Evolutionary conservation across 2,329 filamentous ascomycete species (phyloP).

Genomic region (Penicillium decumbens): DNA sequence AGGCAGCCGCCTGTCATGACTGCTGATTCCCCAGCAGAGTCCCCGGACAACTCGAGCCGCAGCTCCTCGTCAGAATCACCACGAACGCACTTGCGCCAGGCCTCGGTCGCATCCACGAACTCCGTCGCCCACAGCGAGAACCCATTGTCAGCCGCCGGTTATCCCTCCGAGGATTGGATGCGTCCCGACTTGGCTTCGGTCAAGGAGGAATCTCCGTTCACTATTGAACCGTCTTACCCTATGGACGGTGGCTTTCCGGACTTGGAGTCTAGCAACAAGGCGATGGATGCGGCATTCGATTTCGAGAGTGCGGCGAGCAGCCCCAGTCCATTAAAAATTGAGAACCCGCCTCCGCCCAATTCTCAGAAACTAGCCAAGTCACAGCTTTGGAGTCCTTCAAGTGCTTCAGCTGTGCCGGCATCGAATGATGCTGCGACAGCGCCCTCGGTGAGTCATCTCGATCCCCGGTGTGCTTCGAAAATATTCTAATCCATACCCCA

Average conservation of each 20-base stretch:
- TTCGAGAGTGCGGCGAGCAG: constrained; percentile 48
- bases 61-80: constrained; percentile 44
- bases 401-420: constrained; percentile 11
- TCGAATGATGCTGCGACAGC: constrained; percentile 13
- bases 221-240: constrained; percentile 34
- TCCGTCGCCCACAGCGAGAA: constrained; percentile 40
- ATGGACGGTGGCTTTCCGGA: constrained; percentile 37
- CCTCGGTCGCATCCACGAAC: constrained; percentile 39
- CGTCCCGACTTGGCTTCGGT: constrained; percentile 33
- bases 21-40: constrained; percentile 43
- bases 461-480: background rate
- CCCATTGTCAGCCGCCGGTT: constrained; percentile 33
- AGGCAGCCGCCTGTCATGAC: constrained; percentile 32
- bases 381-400: constrained; percentile 27
- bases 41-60: constrained; percentile 41
- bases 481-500: constrained; percentile 15
- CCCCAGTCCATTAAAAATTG: constrained; percentile 39
- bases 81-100: constrained; percentile 38
- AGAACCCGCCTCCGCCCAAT: constrained; percentile 23
- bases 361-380: constrained; percentile 23
- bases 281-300: constrained; percentile 48
- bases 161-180: constrained; percentile 36
- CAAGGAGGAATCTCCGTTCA: constrained; percentile 40
- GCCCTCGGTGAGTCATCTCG: constrained; percentile 28
- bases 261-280: constrained; percentile 44